phyloP scores from a whole-genome alignment of 2,329 filamentous ascomycete species.

The Arthrobotrys megalospora region DNA sequence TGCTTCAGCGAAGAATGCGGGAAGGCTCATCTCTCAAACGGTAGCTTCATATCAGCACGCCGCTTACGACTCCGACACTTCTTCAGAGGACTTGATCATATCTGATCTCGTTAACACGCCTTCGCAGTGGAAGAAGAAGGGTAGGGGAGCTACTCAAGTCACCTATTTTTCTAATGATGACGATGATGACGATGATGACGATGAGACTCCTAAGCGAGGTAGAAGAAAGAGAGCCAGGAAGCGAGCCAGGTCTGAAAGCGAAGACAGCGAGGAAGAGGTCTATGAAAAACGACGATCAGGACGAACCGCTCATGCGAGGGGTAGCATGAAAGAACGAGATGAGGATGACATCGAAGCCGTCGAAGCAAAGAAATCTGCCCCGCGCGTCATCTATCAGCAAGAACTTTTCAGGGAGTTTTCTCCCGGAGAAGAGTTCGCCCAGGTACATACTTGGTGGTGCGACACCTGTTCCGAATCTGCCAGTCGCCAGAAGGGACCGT shows the following conservation, averaged over 20 bases:
- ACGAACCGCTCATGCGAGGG: constrained; percentile 65
- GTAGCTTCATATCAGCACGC: not conserved
- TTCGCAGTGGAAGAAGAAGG: constrained; percentile 31
- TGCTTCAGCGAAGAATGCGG: constrained; percentile 35
- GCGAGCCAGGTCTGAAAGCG: constrained; percentile 17
- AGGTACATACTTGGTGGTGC: constrained; percentile 79
- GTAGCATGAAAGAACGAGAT: constrained; percentile 69
- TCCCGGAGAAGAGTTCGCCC: constrained; percentile 77
- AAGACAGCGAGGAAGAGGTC: constrained; percentile 5
- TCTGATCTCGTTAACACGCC: constrained; percentile 42
- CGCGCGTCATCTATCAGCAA: constrained; percentile 62
- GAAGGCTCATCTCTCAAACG: constrained; percentile 40
- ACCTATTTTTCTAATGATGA: constrained; percentile 6
- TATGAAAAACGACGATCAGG: constrained; percentile 65
- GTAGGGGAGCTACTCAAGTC: not conserved
- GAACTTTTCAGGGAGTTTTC: constrained; percentile 69
- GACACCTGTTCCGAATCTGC: constrained; percentile 77
- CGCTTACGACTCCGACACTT: constrained; percentile 18
- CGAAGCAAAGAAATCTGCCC: constrained; percentile 66
- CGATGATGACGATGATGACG: not conserved
- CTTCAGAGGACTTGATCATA: constrained; percentile 55
- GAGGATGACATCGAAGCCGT: constrained; percentile 69
- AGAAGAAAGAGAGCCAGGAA: constrained; percentile 24
- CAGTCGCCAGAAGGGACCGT: constrained; percentile 74
- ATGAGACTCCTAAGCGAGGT: not conserved